Evolutionary conservation across 1,139 yeast species (phyloP), one percentile per base, ranked within the genome.

Genomic region (Pichia cactophila): DNA sequence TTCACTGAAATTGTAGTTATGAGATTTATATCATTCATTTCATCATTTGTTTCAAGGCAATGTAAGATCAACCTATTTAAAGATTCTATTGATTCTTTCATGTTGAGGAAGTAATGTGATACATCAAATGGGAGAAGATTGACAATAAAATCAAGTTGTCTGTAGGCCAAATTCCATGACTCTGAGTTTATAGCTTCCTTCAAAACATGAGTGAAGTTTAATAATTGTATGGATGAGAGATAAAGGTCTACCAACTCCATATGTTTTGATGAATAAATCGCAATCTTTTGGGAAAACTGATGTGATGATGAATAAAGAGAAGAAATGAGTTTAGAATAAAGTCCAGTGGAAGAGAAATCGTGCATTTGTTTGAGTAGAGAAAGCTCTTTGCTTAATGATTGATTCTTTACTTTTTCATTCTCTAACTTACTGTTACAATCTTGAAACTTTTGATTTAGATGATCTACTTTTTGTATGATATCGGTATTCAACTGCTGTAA

Each of bases 1-100:
- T 44, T 33, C 1, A 37, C 11, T 26, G 51, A 37, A 17, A 43
- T 36, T 7, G 47, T 31, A 4, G n/a, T 31, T 5, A 44, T 38
- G 42, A 12, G 8, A 49, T 28, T 20, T 39, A 48, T 5, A 38
- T 49, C 48, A 43, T 49, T 35, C 6, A 10, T 14, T 39, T 47
- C 50, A 33, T 44, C 41, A 33, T 45, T 37, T 16, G 31, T 26
- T 36, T 47, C 43, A 11, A 42, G 17, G 9, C 23, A 46, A 37
- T 49, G 39, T 17, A 46, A 33, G 4, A 50, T 46, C 16, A 50
- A 39, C 8, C 20, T 5, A 20, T 29, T 38, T 12, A 44, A 26
- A 10, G 20, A 38, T 1, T 38, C 44, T 29, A 46, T 38, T 14
- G 26, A 5, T 2, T 26, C 4, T 23, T 31, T 10, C 29, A 26